Base-by-base conservation (phyloP, 2,329 filamentous ascomycete species). In the Stemphylium lycopersici region DNA sequence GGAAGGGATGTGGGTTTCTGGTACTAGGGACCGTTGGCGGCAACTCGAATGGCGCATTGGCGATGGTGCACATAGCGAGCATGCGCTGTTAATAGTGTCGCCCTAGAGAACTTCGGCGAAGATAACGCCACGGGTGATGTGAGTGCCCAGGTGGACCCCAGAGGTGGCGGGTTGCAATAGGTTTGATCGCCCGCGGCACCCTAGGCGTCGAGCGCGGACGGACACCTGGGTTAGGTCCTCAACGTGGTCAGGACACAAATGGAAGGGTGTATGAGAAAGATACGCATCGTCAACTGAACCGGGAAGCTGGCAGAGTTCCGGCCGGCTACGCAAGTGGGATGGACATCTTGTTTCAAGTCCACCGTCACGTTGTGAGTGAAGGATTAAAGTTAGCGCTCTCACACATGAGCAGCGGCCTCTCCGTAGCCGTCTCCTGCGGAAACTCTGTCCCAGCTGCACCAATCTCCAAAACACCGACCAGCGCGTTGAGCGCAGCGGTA, bases 21-120 rank as follows among this genome's bases (percentile, higher is more conserved):
- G 58, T 62, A 52, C 60, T 63, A 55, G 60, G 58, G 54, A 47
- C 59, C 60, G 63, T 68, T 67, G 51, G 45, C 36, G 38, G 39
- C 45, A 43, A 41, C 33, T 43, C 33, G 31, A 50, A 54, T 54
- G 45, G 51, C 45, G 51, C 51, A 54, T 50, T 54, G 15, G 51
- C 41, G 39, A 54, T 26, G 13, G 33, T 29, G 41, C 40, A 49
- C 45, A 34, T 36, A 22, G 39, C 32, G 5, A 56, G 44, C 16
- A 11, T 40, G 34, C 22, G 40, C 49, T 31, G 38, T 45, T 43
- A 34, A 26, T 51, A 46, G 44, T 38, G 48, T 53, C 34, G 43
- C 26, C 33, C 36, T 39, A 56, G 39, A 26, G 42, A 26, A 58
- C 29, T 50, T 67, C 55, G 61, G 58, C 59, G 62, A 65, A 48